Evolutionary conservation across 192 early-diverging fungal genomes (phyloP), one percentile per base, ranked within the genome.

Genomic region (Coemansia erecta): DNA sequence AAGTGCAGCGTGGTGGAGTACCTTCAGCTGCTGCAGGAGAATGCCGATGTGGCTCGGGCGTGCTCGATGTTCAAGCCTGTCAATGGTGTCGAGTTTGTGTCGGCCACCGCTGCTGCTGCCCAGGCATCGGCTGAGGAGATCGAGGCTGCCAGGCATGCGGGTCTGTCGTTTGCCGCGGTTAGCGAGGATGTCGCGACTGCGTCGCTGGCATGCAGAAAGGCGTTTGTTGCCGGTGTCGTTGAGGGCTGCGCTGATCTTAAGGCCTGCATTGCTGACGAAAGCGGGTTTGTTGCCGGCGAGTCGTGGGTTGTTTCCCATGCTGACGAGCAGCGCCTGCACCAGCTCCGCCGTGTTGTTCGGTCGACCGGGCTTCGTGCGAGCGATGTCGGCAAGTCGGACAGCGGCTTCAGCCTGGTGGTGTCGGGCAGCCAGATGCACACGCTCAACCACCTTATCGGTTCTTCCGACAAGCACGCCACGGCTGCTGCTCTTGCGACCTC

Each of bases 1-100:
- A 61, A 71, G 57, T 70, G 68, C 47, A 58, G 64, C 11, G 69
- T 77, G 42, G 58, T 72, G 3, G 69, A 77, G 68, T 77, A 64
- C 42, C 49, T 77, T 26, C 61, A 70, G 39, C 47, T 76, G 13
- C 59, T 58, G 18, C 60, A 56, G 50, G 28, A 37, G 56, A 58
- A 76, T 39, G 37, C 52, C 3, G 24, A n/a, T 2, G 41, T 69
- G 15, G 73, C 73, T 11, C 48, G 57, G 12, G 44, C 61, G 9
- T 72, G 64, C 35, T 18, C 22, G 4, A 72, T 77, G 75, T 77
- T 58, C 53, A 67, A 56, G 61, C 75, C 75, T 15, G 43, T 48
- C 13, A 11, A 26, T 15, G 69, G 75, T 15, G 61, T 77, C 12
- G 69, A 71, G 58, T 72, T 70, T 46, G 41, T 68, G 0, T 53